Evolutionary conservation across 2,329 filamentous ascomycete species (phyloP), one percentile per base, ranked within the genome.

Genomic region (Metarhizium album): DNA sequence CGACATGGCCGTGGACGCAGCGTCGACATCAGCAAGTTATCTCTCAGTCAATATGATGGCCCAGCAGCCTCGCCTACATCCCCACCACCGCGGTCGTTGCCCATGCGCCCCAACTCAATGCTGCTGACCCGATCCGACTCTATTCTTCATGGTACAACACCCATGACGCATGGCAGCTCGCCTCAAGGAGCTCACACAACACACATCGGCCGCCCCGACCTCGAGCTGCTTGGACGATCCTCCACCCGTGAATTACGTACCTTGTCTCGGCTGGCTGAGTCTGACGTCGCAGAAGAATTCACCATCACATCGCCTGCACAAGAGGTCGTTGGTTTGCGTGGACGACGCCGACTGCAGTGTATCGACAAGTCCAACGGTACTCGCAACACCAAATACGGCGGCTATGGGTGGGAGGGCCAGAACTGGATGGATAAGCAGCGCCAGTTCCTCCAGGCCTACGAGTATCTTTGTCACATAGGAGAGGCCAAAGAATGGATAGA

Each of bases 401-500:
- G 69, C 24, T 88, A 84, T 57, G 79, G 82, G 46, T 93, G 90
- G 84, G 82, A 87, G 55, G 83, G 84, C 20, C 81, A 87, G 47
- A 95, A 91, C 64, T 98, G 93, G 93, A 98, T 98, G 91, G 93
- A 98, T 67, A 93, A 95, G 64, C 91, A 98, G 65, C 82, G 93
- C 24, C 91, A 97, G 65, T 97, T 96, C 62, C 71, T 98, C 49
- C 88, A 95, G 67, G 93, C 93, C 6, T 98, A 98, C 64, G 93
- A 98, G 67, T 98, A 98, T 65, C 84, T 98, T 37, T 98, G 93
- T 65, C 93, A 98, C 64, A 97, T 98, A 57, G 93, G 93, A 65
- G 93, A 98, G 72, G 93, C 93, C 22, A 97, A 97, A 65, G 91
- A 97, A 68, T 98, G 93, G 93, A 95, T 98, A 57, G 93, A 98